Evolutionary conservation across 1,139 yeast genomes (phyloP).

Genomic region (Yamadazyma sp.): DNA sequence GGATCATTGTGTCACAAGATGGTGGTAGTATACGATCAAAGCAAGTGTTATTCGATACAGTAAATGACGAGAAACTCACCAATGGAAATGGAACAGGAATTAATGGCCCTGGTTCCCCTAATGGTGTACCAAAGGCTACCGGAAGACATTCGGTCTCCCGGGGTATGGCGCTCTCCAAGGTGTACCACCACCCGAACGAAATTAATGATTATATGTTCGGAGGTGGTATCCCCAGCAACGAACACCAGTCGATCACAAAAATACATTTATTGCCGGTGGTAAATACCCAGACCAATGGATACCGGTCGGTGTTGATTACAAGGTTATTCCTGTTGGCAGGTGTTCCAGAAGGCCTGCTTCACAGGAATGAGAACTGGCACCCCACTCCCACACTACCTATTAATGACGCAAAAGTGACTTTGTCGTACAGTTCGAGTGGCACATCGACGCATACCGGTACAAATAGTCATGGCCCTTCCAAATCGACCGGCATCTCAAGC

Average conservation of each 20-base stretch:
- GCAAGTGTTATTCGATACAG: constrained; percentile 50
- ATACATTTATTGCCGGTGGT: constrained; percentile 48
- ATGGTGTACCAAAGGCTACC: background rate
- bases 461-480: background rate
- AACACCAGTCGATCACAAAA: constrained; percentile 45
- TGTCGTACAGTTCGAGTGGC: background rate
- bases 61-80: constrained; percentile 18
- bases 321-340: constrained; percentile 45
- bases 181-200: constrained; percentile 44
- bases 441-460: background rate
- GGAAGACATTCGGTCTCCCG: constrained; percentile 9
- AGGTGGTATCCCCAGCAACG: constrained; percentile 53
- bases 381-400: constrained; percentile 37
- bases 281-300: constrained; percentile 28
- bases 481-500: constrained; percentile 23
- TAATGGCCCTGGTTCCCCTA: background rate
- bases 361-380: constrained; percentile 23
- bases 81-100: background rate
- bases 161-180: constrained; percentile 22
- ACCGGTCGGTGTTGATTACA: constrained; percentile 44
- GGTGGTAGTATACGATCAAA: constrained; percentile 50
- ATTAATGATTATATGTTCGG: constrained; percentile 57
- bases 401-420: constrained; percentile 19
- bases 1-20: constrained; percentile 53
- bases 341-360: constrained; percentile 16